Conservation (phyloP, 805 yeast genomes). For the Blastobotrys americana region DNA sequence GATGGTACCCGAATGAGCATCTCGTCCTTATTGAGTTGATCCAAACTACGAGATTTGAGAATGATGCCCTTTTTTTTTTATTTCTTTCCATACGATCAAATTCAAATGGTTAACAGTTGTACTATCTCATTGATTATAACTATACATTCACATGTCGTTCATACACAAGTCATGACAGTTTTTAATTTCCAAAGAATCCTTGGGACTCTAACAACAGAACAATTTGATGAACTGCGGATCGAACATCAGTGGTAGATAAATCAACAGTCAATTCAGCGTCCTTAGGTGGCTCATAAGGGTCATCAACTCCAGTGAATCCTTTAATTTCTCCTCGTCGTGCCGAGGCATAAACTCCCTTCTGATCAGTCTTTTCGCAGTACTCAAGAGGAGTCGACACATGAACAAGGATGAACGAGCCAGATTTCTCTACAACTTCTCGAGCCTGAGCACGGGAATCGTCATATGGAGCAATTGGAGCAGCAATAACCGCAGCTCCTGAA, state of each 20-base stretch:
- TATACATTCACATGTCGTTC: too few species aligned
- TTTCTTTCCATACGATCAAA: too few species aligned
- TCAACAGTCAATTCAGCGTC: conserved; percentile 54
- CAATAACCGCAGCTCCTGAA: conserved; percentile 88
- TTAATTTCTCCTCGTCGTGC: conserved; percentile 42
- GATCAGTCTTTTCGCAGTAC: conserved; percentile 40
- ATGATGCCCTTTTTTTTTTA: too few species aligned
- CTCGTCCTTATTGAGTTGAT: neutral
- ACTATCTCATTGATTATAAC: too few species aligned
- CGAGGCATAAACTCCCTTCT: conserved; percentile 43
- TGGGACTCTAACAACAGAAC: conserved; percentile 69
- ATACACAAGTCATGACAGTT: too few species aligned
- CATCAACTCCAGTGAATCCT: conserved; percentile 41
- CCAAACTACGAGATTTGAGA: too few species aligned
- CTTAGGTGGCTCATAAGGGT: conserved; percentile 41
- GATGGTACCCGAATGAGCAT: neutral
- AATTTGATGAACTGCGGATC: conserved; percentile 67
- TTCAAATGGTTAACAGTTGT: too few species aligned
- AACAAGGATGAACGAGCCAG: conserved; percentile 46
- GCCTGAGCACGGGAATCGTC: conserved; percentile 38
- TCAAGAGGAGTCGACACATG: conserved; percentile 47
- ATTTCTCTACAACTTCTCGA: conserved; percentile 39
- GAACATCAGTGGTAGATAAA: conserved; percentile 47
- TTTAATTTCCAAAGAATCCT: conserved; percentile 57
- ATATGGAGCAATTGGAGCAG: conserved; percentile 47